Base-by-base conservation (phyloP, 2,329 filamentous ascomycete species). In the Delphinella strobiligena region DNA sequence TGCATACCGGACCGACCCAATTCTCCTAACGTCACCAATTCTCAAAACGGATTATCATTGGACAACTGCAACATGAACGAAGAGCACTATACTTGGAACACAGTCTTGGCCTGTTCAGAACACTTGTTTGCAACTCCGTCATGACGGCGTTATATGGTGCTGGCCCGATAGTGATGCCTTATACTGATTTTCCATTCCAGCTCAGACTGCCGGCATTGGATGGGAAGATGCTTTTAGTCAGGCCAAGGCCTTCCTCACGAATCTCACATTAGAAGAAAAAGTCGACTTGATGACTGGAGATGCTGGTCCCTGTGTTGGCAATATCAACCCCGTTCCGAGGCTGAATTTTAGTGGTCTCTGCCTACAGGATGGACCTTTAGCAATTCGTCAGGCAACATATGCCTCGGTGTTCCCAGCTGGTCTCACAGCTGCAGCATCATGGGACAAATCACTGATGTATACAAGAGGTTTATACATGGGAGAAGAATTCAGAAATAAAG, bases 261-360 rank as follows among this genome's bases (percentile, higher is more conserved):
- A 49, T 15, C 17, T 51, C 9, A 51, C 47, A 9, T 22, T 49
- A 3, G 47, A 47, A 37, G 49, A 51, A 40, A 51, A 49, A 34
- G 45, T 44, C 15, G 37, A 44, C 10, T n/a, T 51, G 5, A 46
- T 52, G 3, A 52, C 50, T 3, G 50, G 50, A 11, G 34, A 10
- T 17, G 35, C 41, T 3, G 49, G 49, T 9, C 56, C 55, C 10
- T 63, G 61, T 40, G 54, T 79, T 14, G 83, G 82, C 24, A 84
- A 87, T 30, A 46, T 82, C 78, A 52, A 1, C 55, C 46, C 50
- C 3, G 43, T 56, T 14, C 37, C 43, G 11, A 43, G 54, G 10
- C 44, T 61, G 11, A 51, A 54, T 9, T 61, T 58, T 37, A 41
- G 45, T 10, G 49, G 49, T 17, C 52, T 63, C 8, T 63, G 61